These are phyloP conservation scores for Isoetes taiwanensis DNA, from an alignment of 75 land plant species.

Conservation along the genomic window DNA sequence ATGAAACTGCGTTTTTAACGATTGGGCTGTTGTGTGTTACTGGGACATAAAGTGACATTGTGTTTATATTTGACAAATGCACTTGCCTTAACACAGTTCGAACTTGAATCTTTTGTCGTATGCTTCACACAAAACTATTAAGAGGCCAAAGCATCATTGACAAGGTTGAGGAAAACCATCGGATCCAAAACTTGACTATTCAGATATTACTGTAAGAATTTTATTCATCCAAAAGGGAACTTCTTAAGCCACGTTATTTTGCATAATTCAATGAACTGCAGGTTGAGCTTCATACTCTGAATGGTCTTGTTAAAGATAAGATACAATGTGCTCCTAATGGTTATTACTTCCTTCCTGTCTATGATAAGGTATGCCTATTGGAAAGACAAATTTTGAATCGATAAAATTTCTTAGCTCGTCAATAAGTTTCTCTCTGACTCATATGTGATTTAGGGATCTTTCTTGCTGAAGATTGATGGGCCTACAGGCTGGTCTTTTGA, in stretches of 20 bases:
- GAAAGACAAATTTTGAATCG: background rate
- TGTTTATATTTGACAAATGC: background rate
- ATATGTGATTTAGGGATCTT: constrained; percentile 42
- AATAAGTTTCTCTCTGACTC: background rate
- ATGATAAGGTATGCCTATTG: constrained; percentile 59
- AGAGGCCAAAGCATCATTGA: constrained; percentile 63
- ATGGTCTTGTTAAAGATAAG: constrained; percentile 84
- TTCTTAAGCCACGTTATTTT: background rate
- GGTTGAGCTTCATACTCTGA: constrained; percentile 84
- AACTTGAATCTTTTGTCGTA: background rate
- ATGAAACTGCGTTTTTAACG: background rate
- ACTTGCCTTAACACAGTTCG: background rate
- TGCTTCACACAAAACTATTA: background rate
- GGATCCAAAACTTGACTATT: constrained; percentile 80
- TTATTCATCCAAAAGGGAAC: background rate
- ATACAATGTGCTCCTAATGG: constrained; percentile 99
- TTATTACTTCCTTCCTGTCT: constrained; percentile 92
- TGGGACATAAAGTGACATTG: background rate
- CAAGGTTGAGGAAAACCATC: constrained; percentile 55
- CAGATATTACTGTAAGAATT: constrained; percentile 53
- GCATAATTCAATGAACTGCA: constrained; percentile 12
- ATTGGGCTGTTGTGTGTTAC: background rate
- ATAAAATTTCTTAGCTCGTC: constrained; percentile 5
- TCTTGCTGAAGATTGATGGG: constrained; percentile 54
- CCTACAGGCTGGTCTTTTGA: constrained; percentile 94